phyloP scores from a whole-genome alignment of 805 yeast genomes.

The Ogataea glucozyma region DNA sequence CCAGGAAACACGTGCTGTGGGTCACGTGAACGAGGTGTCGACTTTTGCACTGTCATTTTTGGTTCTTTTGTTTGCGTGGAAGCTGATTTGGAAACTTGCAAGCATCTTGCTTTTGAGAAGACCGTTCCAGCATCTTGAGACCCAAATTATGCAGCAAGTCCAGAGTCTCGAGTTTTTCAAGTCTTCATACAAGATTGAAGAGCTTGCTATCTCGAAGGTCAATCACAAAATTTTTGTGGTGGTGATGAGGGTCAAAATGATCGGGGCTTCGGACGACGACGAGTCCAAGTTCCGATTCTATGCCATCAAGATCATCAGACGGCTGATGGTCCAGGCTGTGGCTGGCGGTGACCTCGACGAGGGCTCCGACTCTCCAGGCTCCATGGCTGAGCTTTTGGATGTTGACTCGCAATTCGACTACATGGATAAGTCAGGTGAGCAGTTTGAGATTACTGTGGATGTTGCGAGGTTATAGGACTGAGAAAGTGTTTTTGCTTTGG shows the following conservation, averaged over 20 bases:
- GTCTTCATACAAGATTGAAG: constrained; percentile 47
- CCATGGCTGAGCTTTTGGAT: constrained; percentile 25
- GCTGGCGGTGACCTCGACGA: constrained; percentile 10
- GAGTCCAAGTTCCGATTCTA: constrained; percentile 58
- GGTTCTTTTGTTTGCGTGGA: constrained; percentile 29
- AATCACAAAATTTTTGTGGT: constrained; percentile 62
- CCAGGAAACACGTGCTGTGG: constrained; percentile 23
- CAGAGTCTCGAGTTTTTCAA: constrained; percentile 52
- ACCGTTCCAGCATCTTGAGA: constrained; percentile 44
- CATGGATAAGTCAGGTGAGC: constrained; percentile 32
- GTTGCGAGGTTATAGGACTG: constrained; percentile 26
- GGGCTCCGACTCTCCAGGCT: constrained; percentile 18
- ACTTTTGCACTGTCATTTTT: constrained; percentile 28
- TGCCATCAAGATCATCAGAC: constrained; percentile 43
- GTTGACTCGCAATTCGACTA: constrained; percentile 30
- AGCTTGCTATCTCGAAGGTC: constrained; percentile 58
- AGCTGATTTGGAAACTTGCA: constrained; percentile 51
- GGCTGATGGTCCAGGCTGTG: constrained; percentile 30
- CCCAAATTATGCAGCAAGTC: constrained; percentile 47
- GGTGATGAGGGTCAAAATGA: constrained; percentile 55
- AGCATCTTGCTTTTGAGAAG: constrained; percentile 53
- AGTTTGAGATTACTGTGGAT: constrained; percentile 46
- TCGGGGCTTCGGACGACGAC: constrained; percentile 73
- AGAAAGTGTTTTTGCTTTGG: not conserved
- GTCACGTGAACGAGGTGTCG: constrained; percentile 26